Evolutionary conservation across 768 basidiomycete species (phyloP).

Genomic region (Guyanaporus albipodus): DNA sequence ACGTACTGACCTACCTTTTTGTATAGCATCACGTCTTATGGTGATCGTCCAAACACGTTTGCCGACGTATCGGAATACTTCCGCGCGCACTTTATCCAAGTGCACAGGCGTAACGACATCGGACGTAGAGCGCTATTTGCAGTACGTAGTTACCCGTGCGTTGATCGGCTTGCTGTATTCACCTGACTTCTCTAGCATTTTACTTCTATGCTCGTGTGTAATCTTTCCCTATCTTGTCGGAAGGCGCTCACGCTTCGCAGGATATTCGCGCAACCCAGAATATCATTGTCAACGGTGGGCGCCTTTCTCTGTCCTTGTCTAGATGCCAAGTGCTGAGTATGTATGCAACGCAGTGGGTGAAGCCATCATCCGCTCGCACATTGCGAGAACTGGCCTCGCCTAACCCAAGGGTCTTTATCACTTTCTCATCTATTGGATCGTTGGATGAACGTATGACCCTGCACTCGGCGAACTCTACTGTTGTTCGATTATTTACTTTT

Average conservation of each 20-base stretch:
- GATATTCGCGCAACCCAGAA: constrained; percentile 64
- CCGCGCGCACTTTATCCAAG: constrained; percentile 78
- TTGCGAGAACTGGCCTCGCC: constrained; percentile 48
- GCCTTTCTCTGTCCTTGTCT: neutral
- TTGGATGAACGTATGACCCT: constrained; percentile 11
- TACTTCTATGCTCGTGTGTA: constrained; percentile 61
- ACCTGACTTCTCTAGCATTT: constrained; percentile 47
- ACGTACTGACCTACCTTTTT: neutral
- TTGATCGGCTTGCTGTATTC: constrained; percentile 6
- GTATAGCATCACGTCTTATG: constrained; percentile 71
- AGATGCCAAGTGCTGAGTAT: constrained; percentile 1
- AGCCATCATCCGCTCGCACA: constrained; percentile 63
- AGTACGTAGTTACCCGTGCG: constrained; percentile 40
- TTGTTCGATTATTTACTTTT: constrained; percentile 15
- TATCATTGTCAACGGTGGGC: constrained; percentile 59
- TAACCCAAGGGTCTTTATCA: constrained; percentile 8
- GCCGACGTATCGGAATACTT: constrained; percentile 75
- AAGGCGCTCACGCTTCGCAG: constrained; percentile 29
- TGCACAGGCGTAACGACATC: constrained; percentile 63
- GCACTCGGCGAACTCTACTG: constrained; percentile 12
- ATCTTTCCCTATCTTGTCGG: neutral
- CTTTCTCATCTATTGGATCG: constrained; percentile 5
- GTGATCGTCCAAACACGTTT: constrained; percentile 65
- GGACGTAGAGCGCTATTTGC: constrained; percentile 58
- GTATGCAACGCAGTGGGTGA: constrained; percentile 48